Conservation (phyloP, 495 filamentous ascomycete genomes). For the Massariosphaeria phaeospora region DNA sequence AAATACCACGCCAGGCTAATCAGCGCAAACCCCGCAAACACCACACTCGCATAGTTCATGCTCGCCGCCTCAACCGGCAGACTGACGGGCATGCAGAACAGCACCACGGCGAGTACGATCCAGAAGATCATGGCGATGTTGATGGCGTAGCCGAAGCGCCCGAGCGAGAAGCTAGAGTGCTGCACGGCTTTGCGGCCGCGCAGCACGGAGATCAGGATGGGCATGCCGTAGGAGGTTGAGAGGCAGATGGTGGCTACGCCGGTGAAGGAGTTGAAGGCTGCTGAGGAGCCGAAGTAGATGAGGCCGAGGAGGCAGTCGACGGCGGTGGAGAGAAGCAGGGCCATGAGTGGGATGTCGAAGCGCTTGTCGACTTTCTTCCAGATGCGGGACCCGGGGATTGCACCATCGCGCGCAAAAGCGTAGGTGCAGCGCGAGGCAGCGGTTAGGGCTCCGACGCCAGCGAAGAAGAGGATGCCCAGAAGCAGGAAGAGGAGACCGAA, state of each 20-base stretch:
- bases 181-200: constrained; percentile 48
- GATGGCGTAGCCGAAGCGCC: constrained; percentile 50
- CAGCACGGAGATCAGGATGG: constrained; percentile 56
- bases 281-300: constrained; percentile 59
- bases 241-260: constrained; percentile 63
- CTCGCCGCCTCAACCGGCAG: constrained; percentile 45
- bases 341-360: constrained; percentile 55
- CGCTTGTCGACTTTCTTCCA: constrained; percentile 56
- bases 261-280: constrained; percentile 63
- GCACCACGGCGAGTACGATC: constrained; percentile 49
- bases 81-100: constrained; percentile 55
- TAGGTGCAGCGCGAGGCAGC: constrained; percentile 58
- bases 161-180: constrained; percentile 48
- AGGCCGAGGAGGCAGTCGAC: constrained; percentile 55
- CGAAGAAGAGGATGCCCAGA: constrained; percentile 61
- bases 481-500: constrained; percentile 70
- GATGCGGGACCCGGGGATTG: constrained; percentile 61
- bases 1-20: constrained; percentile 40
- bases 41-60: constrained; percentile 40
- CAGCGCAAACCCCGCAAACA: constrained; percentile 38
- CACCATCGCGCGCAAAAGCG: constrained; percentile 59
- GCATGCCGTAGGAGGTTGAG: constrained; percentile 58
- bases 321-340: constrained; percentile 51
- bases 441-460: constrained; percentile 55
- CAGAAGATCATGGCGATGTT: constrained; percentile 49